phyloP scores from a whole-genome alignment of 176 grass and related monocot species.

The Aegilops speltoides region DNA sequence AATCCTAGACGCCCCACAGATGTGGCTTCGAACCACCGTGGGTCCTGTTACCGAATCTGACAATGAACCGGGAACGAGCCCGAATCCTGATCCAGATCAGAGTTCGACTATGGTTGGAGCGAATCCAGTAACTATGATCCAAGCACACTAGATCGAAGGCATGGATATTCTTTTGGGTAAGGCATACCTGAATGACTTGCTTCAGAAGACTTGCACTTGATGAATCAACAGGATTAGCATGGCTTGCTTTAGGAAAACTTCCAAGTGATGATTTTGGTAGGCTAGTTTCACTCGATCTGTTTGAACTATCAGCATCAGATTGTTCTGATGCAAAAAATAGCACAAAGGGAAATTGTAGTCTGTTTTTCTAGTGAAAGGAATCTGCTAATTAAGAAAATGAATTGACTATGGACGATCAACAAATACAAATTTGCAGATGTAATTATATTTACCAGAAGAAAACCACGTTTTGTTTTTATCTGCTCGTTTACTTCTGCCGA shows the following conservation, averaged over 20 bases:
- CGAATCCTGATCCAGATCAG: too few relatives aligned
- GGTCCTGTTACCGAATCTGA: too few relatives aligned
- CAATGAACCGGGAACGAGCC: too few relatives aligned
- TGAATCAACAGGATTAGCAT: constrained; percentile 26
- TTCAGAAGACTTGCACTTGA: constrained; percentile 32
- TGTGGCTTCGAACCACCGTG: too few relatives aligned
- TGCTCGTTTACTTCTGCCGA: constrained; percentile 46
- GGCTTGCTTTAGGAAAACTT: constrained; percentile 9
- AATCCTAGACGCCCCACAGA: too few relatives aligned
- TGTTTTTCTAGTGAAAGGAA: constrained; percentile 6
- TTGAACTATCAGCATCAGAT: constrained; percentile 24
- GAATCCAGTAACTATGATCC: not conserved
- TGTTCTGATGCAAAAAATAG: constrained; percentile 26
- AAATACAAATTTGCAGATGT: not conserved
- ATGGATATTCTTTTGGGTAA: not conserved
- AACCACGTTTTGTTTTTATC: constrained; percentile 24
- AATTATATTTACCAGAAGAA: constrained; percentile 40
- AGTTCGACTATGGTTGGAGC: too few relatives aligned
- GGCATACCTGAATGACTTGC: constrained; percentile 32
- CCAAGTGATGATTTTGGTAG: constrained; percentile 15
- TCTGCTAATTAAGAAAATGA: not conserved
- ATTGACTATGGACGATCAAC: not conserved
- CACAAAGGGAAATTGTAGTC: not conserved
- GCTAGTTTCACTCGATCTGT: constrained; percentile 23
- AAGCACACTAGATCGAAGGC: not conserved